Conservation (phyloP, 257 asterid species). For the Eucommia ulmoides region DNA sequence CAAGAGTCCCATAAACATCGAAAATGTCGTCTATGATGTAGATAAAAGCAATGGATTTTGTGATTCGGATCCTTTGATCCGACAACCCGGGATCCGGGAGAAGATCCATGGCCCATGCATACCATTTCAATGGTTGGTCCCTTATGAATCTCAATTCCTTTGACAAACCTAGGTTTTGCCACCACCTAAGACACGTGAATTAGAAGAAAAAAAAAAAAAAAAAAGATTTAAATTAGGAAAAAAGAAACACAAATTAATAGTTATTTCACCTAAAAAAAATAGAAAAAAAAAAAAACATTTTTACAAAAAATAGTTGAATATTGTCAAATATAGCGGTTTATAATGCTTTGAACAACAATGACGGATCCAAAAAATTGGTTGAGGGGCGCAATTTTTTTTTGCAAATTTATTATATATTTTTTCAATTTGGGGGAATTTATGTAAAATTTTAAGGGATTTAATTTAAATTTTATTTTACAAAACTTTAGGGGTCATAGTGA, state of each 20-base stretch:
- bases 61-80: constrained; percentile 7
- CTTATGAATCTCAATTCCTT: constrained; percentile 7
- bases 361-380: no score
- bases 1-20: constrained; percentile 23
- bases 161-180: constrained; percentile 5
- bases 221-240: not conserved
- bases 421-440: not conserved
- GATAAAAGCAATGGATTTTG: constrained; percentile 26
- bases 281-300: not conserved
- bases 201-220: not conserved
- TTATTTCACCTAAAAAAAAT: no score
- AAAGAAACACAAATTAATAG: constrained; percentile 2
- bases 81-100: constrained; percentile 3
- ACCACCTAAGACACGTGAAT: constrained; percentile 4
- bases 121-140: constrained; percentile 10
- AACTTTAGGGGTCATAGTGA: not conserved
- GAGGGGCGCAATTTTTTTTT: no score
- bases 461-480: not conserved
- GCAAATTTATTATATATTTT: no score
- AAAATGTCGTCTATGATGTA: constrained; percentile 36
- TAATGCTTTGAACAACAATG: not conserved
- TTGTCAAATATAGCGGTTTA: not conserved
- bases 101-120: constrained; percentile 5
- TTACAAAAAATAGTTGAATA: no score
- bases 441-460: not conserved